These are phyloP conservation scores for Macaranga tanarius DNA, from an alignment of 441 rosid genomes.

Conservation along the genomic window DNA sequence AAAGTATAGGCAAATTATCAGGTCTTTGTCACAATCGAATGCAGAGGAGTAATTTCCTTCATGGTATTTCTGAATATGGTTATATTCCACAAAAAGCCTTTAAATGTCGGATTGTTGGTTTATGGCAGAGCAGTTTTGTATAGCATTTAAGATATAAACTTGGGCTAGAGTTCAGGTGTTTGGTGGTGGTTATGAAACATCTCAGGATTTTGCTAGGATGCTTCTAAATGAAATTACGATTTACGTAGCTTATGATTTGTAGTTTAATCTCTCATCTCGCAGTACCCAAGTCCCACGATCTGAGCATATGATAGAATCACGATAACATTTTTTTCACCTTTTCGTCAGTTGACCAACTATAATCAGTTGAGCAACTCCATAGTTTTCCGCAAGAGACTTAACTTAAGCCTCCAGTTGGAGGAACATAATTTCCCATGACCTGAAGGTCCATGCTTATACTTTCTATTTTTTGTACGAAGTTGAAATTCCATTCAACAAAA, in stretches of 20 bases:
- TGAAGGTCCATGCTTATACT: too few species aligned
- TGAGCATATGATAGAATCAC: too few species aligned
- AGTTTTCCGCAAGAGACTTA: too few species aligned
- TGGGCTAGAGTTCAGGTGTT: neutral
- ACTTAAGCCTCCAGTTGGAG: too few species aligned
- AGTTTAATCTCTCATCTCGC: neutral
- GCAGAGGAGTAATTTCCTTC: conserved; percentile 7
- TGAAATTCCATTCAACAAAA: too few species aligned
- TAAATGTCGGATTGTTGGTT: neutral
- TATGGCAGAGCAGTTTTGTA: conserved; percentile 8
- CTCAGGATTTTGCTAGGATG: neutral
- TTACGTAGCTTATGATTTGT: neutral
- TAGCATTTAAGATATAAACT: conserved; percentile 5
- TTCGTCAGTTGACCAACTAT: too few species aligned
- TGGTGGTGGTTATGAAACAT: neutral
- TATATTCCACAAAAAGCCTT: neutral
- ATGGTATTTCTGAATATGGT: neutral
- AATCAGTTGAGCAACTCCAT: too few species aligned
- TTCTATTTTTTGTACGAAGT: too few species aligned
- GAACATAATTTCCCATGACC: too few species aligned
- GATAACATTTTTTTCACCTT: too few species aligned
- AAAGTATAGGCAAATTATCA: conserved; percentile 41
- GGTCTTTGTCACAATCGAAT: conserved; percentile 18
- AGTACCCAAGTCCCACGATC: too few species aligned
- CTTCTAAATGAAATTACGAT: neutral